These are phyloP conservation scores for Blastobotrys buckinghamii DNA, from an alignment of 1,139 yeast genomes.

Conservation along the genomic window DNA sequence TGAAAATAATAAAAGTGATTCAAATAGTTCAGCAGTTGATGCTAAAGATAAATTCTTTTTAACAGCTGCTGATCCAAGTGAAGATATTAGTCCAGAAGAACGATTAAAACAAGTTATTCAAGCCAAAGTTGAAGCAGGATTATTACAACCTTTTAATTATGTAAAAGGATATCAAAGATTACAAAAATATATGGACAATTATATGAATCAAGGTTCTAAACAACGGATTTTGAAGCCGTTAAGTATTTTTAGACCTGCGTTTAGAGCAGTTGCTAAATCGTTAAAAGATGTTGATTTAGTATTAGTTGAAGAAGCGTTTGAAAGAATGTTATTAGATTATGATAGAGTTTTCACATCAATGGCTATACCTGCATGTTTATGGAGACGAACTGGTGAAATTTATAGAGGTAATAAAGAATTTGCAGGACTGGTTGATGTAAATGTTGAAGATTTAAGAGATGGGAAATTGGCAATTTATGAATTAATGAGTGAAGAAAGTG, in stretches of 20 bases:
- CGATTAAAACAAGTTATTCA: constrained; percentile 90
- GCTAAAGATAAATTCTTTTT: constrained; percentile 91
- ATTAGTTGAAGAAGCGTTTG: constrained; percentile 89
- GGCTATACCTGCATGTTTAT: constrained; percentile 97
- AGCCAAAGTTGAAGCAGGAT: constrained; percentile 92
- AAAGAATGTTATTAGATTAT: constrained; percentile 85
- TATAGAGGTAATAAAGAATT: constrained; percentile 94
- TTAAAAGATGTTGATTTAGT: constrained; percentile 88
- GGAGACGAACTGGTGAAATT: constrained; percentile 97
- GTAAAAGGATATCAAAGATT: constrained; percentile 90
- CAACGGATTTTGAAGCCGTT: constrained; percentile 87
- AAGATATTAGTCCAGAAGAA: constrained; percentile 92
- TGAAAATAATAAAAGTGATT: neutral
- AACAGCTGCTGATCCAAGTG: constrained; percentile 96
- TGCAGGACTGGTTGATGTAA: constrained; percentile 90
- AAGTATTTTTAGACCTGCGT: constrained; percentile 85
- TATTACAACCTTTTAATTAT: constrained; percentile 87
- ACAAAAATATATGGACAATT: constrained; percentile 87
- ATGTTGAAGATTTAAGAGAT: constrained; percentile 85
- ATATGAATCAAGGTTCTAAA: constrained; percentile 80
- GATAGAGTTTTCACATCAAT: constrained; percentile 94
- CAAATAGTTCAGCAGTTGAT: constrained; percentile 41
- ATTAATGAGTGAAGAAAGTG: constrained; percentile 92
- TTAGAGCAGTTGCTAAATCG: constrained; percentile 86
- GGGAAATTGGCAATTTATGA: constrained; percentile 92